A percentile compares a stretch with the other conserved stretches of the same genome.
Conservation (phyloP, 306 rosid species). For the Ormosia emarginata region DNA sequence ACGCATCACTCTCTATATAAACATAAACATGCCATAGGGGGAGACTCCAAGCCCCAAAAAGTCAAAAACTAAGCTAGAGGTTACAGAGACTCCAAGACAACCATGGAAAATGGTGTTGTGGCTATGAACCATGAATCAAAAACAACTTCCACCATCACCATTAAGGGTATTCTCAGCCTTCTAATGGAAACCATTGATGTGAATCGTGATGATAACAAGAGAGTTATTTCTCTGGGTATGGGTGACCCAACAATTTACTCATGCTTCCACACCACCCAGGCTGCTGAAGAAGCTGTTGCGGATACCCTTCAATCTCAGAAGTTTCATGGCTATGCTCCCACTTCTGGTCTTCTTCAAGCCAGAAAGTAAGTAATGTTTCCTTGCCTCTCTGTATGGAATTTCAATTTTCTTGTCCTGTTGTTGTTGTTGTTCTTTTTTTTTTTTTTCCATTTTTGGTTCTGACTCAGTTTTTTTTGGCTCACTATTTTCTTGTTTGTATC, state of each 20-base stretch:
- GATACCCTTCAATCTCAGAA: conserved; percentile 55
- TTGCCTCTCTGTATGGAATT: background rate
- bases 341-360: conserved; percentile 75
- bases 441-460: too few relatives aligned
- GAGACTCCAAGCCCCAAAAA: background rate
- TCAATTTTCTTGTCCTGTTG: background rate
- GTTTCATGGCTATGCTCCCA: conserved; percentile 89
- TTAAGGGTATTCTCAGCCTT: conserved; percentile 76
- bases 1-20: background rate
- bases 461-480: too few relatives aligned
- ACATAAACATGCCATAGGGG: background rate
- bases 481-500: background rate
- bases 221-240: conserved; percentile 70
- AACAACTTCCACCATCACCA: conserved; percentile 64
- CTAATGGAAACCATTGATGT: conserved; percentile 49
- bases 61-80: background rate
- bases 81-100: background rate
- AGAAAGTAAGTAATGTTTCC: conserved; percentile 58
- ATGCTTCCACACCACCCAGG: conserved; percentile 52
- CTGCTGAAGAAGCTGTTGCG: conserved; percentile 58
- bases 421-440: background rate
- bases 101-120: conserved; percentile 46
- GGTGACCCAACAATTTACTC: conserved; percentile 84
- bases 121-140: conserved; percentile 36
- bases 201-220: conserved; percentile 8